Percentiles rank a stretch among this genome's conserved stretches.
Conservation (phyloP, 1,284 basidiomycete species). For the Gymnopus androsaceus region DNA sequence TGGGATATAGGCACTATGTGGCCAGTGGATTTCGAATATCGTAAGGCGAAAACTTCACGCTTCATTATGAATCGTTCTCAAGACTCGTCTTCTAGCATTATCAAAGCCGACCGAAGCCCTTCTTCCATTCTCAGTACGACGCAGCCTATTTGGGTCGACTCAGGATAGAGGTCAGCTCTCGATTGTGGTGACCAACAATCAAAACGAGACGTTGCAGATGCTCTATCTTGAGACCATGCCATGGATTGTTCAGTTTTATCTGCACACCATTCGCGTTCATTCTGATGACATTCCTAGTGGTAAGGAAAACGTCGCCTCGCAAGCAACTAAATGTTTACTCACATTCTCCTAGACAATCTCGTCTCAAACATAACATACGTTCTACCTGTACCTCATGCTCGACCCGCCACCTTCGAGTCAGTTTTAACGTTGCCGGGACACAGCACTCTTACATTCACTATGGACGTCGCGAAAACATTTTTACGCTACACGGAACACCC, state of each 20-base stretch:
- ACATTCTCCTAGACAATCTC: conserved; percentile 50
- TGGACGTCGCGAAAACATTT: conserved; percentile 85
- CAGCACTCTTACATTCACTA: conserved; percentile 62
- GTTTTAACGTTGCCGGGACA: conserved; percentile 70
- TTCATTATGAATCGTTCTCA: conserved; percentile 27
- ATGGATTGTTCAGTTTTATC: conserved; percentile 87
- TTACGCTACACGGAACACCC: conserved; percentile 94
- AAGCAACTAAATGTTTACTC: conserved; percentile 11
- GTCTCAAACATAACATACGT: conserved; percentile 65
- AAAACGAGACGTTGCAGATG: conserved; percentile 48
- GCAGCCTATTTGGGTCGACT: conserved; percentile 74
- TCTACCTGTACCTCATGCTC: conserved; percentile 67
- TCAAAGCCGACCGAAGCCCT: conserved; percentile 30
- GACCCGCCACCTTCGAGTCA: conserved; percentile 77
- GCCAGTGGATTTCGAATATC: conserved; percentile 61
- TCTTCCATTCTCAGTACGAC: conserved; percentile 62
- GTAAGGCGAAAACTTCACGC: conserved; percentile 38
- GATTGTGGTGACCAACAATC: conserved; percentile 71
- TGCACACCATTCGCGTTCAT: conserved; percentile 73
- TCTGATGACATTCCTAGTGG: conserved; percentile 42
- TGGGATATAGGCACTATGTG: conserved; percentile 61
- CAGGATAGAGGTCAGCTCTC: conserved; percentile 79
- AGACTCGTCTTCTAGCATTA: conserved; percentile 16
- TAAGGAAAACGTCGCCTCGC: conserved; percentile 18
- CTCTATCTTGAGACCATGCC: conserved; percentile 92